Conservation (phyloP, 805 yeast species). For the Danielia reshetovae region DNA sequence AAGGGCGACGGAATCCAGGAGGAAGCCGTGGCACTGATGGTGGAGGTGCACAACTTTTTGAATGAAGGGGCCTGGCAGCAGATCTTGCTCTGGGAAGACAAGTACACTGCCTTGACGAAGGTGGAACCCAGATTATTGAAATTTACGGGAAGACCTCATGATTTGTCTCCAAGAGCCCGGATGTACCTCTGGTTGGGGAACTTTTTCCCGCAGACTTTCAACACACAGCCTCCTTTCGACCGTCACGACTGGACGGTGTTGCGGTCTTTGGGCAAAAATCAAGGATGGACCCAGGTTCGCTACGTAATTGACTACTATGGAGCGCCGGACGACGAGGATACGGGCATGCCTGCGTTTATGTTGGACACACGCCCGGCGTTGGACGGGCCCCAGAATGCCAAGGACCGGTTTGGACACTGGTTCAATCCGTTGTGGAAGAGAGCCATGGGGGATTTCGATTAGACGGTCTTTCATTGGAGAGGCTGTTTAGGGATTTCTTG, state of each 20-base stretch:
- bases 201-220: slow-evolving; percentile 68
- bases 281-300: slow-evolving; percentile 65
- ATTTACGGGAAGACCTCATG: slow-evolving; percentile 91
- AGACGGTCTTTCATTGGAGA: no score
- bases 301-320: slow-evolving; percentile 94
- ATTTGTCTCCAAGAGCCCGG: slow-evolving; percentile 80
- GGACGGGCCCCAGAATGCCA: slow-evolving; percentile 59
- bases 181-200: slow-evolving; percentile 61
- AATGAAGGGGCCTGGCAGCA: slow-evolving; percentile 99
- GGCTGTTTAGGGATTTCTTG: slow-evolving; percentile 1
- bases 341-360: slow-evolving; percentile 87
- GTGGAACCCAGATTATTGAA: slow-evolving; percentile 72
- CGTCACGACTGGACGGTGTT: slow-evolving; percentile 98
- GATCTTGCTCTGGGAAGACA: slow-evolving; percentile 85
- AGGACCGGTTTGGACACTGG: slow-evolving; percentile 70
- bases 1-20: slow-evolving; percentile 85
- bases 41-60: slow-evolving; percentile 89
- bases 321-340: slow-evolving; percentile 85
- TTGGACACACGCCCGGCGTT: slow-evolving; percentile 95
- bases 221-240: slow-evolving; percentile 86
- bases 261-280: slow-evolving; percentile 46
- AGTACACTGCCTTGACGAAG: slow-evolving; percentile 52
- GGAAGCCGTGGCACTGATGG: slow-evolving; percentile 96
- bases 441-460: slow-evolving; percentile 57
- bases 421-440: slow-evolving; percentile 60